These are phyloP conservation scores for Dendrocalamus latiflorus DNA, from an alignment of 202 grass and related monocot species.

Conservation along the genomic window DNA sequence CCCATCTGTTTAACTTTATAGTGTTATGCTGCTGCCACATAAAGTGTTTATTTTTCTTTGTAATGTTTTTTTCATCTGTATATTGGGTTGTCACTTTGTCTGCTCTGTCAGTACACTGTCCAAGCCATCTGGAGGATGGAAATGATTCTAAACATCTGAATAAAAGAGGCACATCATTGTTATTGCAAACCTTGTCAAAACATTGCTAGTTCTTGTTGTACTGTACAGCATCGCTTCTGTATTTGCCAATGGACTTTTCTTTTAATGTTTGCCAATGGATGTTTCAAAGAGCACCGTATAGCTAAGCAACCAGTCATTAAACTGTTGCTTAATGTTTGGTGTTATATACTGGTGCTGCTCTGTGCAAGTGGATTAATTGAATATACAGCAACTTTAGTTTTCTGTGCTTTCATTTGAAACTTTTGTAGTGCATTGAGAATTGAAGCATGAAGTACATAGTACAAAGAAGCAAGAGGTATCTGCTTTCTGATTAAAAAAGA, in stretches of 20 bases:
- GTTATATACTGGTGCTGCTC: not conserved
- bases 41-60: conserved; percentile 3
- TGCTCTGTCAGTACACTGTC: not conserved
- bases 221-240: not conserved
- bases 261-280: too few species aligned
- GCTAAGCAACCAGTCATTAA: not conserved
- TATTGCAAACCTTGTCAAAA: conserved; percentile 8
- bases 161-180: not conserved
- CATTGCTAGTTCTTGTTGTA: not conserved
- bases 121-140: not conserved
- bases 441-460: not conserved
- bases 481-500: conserved; percentile 17
- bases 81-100: not conserved
- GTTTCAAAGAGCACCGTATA: conserved; percentile 7
- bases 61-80: conserved; percentile 9
- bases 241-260: too few species aligned
- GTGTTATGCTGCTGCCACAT: not conserved
- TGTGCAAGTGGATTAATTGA: not conserved
- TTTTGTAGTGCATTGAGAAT: not conserved
- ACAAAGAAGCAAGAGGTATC: conserved; percentile 13
- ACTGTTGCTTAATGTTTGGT: conserved; percentile 11
- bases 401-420: not conserved
- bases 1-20: not conserved
- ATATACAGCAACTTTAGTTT: not conserved
- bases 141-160: conserved; percentile 16